Conservation (phyloP, 1,284 basidiomycete genomes). For the Moniliella sp. region DNA sequence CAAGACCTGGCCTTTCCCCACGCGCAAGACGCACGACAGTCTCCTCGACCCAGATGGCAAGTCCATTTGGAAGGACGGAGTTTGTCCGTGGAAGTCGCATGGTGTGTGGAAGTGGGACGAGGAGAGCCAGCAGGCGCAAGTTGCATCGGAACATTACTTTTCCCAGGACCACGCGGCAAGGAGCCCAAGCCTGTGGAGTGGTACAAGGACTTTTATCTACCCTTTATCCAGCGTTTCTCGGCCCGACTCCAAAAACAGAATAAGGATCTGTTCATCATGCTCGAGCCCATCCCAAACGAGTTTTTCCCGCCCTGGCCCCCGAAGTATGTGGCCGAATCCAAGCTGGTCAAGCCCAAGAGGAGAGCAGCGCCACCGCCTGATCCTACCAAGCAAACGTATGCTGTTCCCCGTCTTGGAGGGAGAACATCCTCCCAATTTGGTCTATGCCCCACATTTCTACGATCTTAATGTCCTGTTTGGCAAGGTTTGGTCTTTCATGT, state of each 20-base stretch:
- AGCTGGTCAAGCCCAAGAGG: neutral
- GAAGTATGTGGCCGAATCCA: too few relatives aligned
- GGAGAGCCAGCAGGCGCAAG: slow-evolving; percentile 48
- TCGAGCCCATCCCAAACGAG: slow-evolving; percentile 32
- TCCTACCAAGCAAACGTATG: slow-evolving; percentile 9
- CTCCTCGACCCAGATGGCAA: slow-evolving; percentile 10
- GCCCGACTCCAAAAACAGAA: slow-evolving; percentile 6
- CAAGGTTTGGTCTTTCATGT: slow-evolving; percentile 15
- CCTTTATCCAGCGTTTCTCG: slow-evolving; percentile 14
- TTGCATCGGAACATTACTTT: slow-evolving; percentile 71
- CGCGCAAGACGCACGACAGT: neutral
- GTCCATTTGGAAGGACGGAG: slow-evolving; percentile 13
- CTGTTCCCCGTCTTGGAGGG: slow-evolving; percentile 8
- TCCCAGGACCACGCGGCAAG: slow-evolving; percentile 36
- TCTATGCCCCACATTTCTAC: slow-evolving; percentile 30
- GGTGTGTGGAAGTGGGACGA: slow-evolving; percentile 79
- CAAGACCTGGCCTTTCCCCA: neutral
- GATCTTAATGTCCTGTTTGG: slow-evolving; percentile 30
- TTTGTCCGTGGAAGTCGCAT: slow-evolving; percentile 69
- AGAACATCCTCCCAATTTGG: slow-evolving; percentile 10
- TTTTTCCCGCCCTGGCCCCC: slow-evolving; percentile 22
- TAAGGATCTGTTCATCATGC: slow-evolving; percentile 7
- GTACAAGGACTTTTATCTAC: slow-evolving; percentile 27
- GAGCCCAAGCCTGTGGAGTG: slow-evolving; percentile 16
- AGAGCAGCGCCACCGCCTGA: slow-evolving; percentile 4